Evolutionary conservation across 2,329 filamentous ascomycete genomes (phyloP).

Genomic region (Diaporthe velutina): DNA sequence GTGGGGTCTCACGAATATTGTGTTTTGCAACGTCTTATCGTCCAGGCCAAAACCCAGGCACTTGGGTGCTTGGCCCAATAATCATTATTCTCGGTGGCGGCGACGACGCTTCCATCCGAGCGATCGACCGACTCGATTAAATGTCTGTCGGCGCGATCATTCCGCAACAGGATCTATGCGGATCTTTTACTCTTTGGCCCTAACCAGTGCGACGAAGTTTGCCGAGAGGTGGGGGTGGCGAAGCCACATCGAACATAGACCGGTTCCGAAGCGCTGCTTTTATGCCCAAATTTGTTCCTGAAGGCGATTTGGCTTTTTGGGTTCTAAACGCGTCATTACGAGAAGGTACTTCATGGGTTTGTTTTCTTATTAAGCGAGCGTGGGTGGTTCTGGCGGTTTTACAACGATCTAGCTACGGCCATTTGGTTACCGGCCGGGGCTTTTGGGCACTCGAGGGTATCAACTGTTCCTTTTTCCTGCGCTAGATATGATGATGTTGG

Average conservation of each 20-base stretch:
- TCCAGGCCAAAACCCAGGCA: constrained; percentile 27
- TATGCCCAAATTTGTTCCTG: neutral
- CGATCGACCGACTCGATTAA: neutral
- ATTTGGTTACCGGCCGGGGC: neutral
- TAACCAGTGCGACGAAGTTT: neutral
- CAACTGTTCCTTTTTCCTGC: neutral
- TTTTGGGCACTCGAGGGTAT: neutral
- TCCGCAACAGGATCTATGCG: neutral
- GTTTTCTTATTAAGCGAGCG: constrained; percentile 15
- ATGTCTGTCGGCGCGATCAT: neutral
- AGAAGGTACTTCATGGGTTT: neutral
- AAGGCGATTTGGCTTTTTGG: neutral
- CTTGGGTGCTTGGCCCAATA: constrained; percentile 25
- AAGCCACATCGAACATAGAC: neutral
- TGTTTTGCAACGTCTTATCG: constrained; percentile 39
- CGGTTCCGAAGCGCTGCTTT: neutral
- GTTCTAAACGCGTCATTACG: neutral
- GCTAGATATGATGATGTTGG: constrained; percentile 9
- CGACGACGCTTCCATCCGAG: neutral
- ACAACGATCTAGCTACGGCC: neutral
- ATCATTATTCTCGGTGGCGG: constrained; percentile 25
- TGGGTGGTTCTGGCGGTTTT: constrained; percentile 20
- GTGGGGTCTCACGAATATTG: constrained; percentile 34
- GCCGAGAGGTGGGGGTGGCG: neutral
- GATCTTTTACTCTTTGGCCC: neutral